Conservation (phyloP, 768 basidiomycete species). For the Piloderma croceum region DNA sequence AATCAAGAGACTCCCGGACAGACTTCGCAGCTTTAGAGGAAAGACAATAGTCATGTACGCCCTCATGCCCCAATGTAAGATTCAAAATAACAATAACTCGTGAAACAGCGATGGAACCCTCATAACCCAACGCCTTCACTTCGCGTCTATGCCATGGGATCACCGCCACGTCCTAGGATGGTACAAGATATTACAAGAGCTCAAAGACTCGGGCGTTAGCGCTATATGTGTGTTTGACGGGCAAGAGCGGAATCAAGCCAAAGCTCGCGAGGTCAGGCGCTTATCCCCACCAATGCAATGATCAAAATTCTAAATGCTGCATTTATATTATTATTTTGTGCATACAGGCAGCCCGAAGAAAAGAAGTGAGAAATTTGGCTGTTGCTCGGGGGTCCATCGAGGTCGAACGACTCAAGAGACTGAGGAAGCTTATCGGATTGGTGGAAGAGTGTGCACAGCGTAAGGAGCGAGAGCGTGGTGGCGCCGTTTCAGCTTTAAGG, state of each 20-base stretch:
- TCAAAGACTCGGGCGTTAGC: conserved; percentile 49
- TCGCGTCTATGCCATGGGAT: conserved; percentile 55
- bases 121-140: conserved; percentile 79
- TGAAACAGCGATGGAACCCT: conserved; percentile 72
- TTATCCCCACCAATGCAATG: too few relatives aligned
- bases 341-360: conserved; percentile 50
- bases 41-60: conserved; percentile 73
- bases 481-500: too few relatives aligned
- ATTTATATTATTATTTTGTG: too few relatives aligned
- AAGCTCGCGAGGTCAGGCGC: conserved; percentile 58
- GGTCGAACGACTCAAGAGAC: conserved; percentile 47
- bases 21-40: conserved; percentile 54
- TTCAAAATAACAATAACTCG: neutral
- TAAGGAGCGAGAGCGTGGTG: too few relatives aligned
- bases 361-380: conserved; percentile 42
- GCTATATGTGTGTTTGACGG: conserved; percentile 83
- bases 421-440: conserved; percentile 39
- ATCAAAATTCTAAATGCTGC: too few relatives aligned
- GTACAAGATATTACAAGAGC: conserved; percentile 63
- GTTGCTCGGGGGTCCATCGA: conserved; percentile 54
- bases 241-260: conserved; percentile 57
- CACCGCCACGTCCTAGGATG: conserved; percentile 74
- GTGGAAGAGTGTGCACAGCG: too few relatives aligned
- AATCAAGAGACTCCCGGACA: conserved; percentile 55
- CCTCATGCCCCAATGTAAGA: neutral